Evolutionary conservation across 306 rosid genomes (phyloP).

Genomic region (Pyrus pyrifolia): DNA sequence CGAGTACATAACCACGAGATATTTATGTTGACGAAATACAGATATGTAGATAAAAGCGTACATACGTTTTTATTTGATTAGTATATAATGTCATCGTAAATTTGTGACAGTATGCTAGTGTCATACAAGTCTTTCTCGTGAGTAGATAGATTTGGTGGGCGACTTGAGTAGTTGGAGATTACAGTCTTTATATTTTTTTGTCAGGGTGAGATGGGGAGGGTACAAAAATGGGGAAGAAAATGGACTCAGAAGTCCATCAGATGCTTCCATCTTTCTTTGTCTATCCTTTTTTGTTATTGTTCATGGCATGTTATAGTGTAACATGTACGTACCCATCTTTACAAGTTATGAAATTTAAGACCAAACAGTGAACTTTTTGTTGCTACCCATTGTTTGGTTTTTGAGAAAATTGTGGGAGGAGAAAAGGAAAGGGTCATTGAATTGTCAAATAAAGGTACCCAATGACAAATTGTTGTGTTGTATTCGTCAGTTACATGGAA

Average conservation of each 20-base stretch:
- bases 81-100: no score
- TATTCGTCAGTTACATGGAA: not conserved
- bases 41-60: no score
- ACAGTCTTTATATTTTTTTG: not conserved
- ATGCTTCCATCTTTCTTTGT: not conserved
- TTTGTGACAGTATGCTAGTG: no score
- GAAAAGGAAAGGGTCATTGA: not conserved
- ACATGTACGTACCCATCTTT: not conserved
- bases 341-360: not conserved
- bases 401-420: not conserved
- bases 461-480: not conserved
- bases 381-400: not conserved
- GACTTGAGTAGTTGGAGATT: not conserved
- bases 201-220: not conserved
- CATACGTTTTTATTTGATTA: no score
- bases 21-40: no score
- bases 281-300: not conserved
- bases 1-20: no score
- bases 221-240: not conserved
- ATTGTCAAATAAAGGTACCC: not conserved
- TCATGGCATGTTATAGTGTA: not conserved
- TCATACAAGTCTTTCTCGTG: no score
- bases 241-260: not conserved
- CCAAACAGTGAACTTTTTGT: not conserved
- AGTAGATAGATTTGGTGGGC: not conserved